Evolutionary conservation across 2,329 filamentous ascomycete species (phyloP), one percentile per base, ranked within the genome.

Genomic region (Grosmannia clavigera): DNA sequence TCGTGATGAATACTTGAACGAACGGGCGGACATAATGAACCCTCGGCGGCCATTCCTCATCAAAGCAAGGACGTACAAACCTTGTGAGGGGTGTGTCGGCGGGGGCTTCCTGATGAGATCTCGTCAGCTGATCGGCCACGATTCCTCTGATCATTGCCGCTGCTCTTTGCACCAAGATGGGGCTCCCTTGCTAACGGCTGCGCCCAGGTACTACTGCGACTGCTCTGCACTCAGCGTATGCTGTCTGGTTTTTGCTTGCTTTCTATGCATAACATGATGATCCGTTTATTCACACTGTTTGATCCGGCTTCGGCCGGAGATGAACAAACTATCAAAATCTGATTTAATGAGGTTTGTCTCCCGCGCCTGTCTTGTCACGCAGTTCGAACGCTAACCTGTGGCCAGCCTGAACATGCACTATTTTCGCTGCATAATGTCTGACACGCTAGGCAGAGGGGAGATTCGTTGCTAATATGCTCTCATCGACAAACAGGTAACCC

Each of bases 11-110:
- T 73, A 11, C 73, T 83, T 84, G 81, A 83, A 84, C 81, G 81
- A 84, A 84, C 81, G 81, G 81, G 81, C 81, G 81, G 81, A 83
- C 81, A 84, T 81, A 82, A 81, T 75, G 73, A 80, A 82, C 79
- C 76, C 76, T 66, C 67, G 62, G 60, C 69, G 68, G 73, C 70
- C 71, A 68, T 68, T 74, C 71, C 69, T 71, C 75, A 69, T 73
- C 73, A 79, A 78, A 80, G 72, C 80, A 74, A 78, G 80, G 76
- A 72, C 77, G 79, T 83, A 84, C 81, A 84, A 81, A 74, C 78
- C 78, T 76, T 78, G 80, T 78, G 80, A 77, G 76, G 73, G 73
- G 68, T 72, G 74, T 70, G 66, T 67, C 62, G 65, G 67, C 70
- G 68, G 72, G 74, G 78, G 72, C 71, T 80, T 83, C 78, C 82